These are phyloP conservation scores for Candida freyschussii DNA, from an alignment of 1,139 yeast genomes.

Conservation along the genomic window DNA sequence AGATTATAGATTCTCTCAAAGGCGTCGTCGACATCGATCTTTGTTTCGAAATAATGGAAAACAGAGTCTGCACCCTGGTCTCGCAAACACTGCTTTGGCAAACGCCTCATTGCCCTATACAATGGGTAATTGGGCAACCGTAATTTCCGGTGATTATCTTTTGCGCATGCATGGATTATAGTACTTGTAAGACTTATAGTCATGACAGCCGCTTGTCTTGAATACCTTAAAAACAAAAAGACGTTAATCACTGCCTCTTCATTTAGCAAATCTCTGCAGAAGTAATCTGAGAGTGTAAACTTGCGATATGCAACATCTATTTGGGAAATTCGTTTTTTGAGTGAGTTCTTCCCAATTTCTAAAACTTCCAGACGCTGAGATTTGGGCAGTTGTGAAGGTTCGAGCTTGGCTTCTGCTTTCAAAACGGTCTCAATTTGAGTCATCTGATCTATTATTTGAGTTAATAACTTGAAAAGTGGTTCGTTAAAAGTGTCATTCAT, in stretches of 20 bases:
- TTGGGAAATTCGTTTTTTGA: conserved; percentile 22
- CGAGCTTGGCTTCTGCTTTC: conserved; percentile 11
- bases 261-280: conserved; percentile 30
- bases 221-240: conserved; percentile 32
- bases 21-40: conserved; percentile 43
- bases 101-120: conserved; percentile 34
- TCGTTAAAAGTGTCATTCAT: conserved; percentile 30
- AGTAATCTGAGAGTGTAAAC: conserved; percentile 31
- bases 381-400: conserved; percentile 1
- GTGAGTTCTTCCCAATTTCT: conserved; percentile 1
- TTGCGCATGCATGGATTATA: conserved; percentile 20
- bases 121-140: conserved; percentile 37
- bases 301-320: conserved; percentile 31
- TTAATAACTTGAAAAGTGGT: conserved; percentile 27
- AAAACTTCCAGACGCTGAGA: background rate
- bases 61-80: conserved; percentile 45
- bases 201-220: conserved; percentile 34
- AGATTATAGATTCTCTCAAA: conserved; percentile 39
- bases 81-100: conserved; percentile 38
- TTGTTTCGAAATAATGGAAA: conserved; percentile 38
- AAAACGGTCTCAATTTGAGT: conserved; percentile 24
- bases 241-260: conserved; percentile 32
- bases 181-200: conserved; percentile 22
- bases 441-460: conserved; percentile 29
- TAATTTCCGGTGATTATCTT: conserved; percentile 18